Percentiles rank a stretch among this genome's conserved stretches.
Conservation (phyloP, 108 stramenopile genomes). For the Cyclostephanos invisitatus region DNA sequence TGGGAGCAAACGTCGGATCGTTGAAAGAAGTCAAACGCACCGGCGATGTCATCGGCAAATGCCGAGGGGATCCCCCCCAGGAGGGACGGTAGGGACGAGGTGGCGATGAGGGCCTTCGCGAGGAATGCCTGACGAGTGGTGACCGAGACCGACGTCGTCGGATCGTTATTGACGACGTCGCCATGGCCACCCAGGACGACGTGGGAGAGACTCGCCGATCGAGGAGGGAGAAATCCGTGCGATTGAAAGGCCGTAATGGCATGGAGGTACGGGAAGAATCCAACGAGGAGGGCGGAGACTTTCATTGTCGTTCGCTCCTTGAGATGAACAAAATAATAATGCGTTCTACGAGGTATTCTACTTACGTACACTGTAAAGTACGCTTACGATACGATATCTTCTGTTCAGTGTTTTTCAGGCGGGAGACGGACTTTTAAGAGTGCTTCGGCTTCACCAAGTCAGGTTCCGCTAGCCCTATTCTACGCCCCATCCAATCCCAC, state of each 20-base stretch:
- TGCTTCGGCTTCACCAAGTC: no score
- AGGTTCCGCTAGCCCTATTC: no score
- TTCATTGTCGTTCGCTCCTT: not conserved
- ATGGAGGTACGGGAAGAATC: not conserved
- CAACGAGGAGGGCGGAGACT: not conserved
- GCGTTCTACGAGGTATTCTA: no score
- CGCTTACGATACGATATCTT: no score
- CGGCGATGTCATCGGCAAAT: constrained; percentile 5
- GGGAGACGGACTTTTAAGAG: no score
- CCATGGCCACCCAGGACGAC: not conserved
- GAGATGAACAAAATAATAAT: no score
- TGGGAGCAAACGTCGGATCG: no score
- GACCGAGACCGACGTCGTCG: not conserved
- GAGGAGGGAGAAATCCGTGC: not conserved
- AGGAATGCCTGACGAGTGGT: constrained; percentile 10
- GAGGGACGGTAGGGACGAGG: not conserved
- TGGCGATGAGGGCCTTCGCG: constrained; percentile 4
- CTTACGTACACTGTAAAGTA: no score
- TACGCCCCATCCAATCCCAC: no score
- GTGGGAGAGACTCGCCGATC: not conserved
- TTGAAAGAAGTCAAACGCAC: constrained; percentile 1
- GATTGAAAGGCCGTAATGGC: constrained; percentile 1
- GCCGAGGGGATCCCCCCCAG: not conserved
- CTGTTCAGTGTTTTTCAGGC: no score
- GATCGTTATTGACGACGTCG: not conserved